Evolutionary conservation across 352 stramenopile genomes (phyloP), one percentile per base, ranked within the genome.

Genomic region (Peronospora tabacina): DNA sequence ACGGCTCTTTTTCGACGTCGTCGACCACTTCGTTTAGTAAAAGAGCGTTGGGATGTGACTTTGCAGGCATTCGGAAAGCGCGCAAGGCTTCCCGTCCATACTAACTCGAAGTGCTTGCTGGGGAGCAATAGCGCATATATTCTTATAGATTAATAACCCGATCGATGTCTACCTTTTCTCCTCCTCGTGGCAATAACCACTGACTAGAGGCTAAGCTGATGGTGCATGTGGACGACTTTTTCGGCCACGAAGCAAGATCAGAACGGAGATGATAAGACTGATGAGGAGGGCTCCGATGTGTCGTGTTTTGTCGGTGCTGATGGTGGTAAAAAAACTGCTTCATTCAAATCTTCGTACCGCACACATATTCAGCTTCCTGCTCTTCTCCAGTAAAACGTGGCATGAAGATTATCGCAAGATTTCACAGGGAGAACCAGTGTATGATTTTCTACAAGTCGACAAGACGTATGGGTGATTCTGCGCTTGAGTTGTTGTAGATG

Each of bases 391-490:
- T 37, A n/a, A 5, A 65, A 11, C 37, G 87, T 90, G 81, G 79
- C 78, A 88, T 90, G 59, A 85, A 87, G 68, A 88, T 88, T 55
- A 78, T 90, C 15, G 86, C 75, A 0, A 78, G 90, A n/a, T 87
- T 90, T 45, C 90, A 90, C 69, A 88, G 87, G 67, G 87, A 91
- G 56, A 72, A 90, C 38, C 79, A 92, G 55, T 89, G 77, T 61
- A 87, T 70, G 65, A 89, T 89, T 56, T 89, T 89, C 64, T 94
- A 94, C 93, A 93, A 56, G 66, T 95, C 28, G 85, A 82, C 66
- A 86, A 87, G 65, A 92, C 85, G 82, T 92, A 86, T 55, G 78
- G 77, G 13, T n/a, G 7, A 15, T 15, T 35, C 7, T 16, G 28
- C 15, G n/a, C 12, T 39, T 5, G 1, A 41, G 10, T 26, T 13